Conservation (phyloP, 129 eudicot species). For the Ambrosia trifida region DNA sequence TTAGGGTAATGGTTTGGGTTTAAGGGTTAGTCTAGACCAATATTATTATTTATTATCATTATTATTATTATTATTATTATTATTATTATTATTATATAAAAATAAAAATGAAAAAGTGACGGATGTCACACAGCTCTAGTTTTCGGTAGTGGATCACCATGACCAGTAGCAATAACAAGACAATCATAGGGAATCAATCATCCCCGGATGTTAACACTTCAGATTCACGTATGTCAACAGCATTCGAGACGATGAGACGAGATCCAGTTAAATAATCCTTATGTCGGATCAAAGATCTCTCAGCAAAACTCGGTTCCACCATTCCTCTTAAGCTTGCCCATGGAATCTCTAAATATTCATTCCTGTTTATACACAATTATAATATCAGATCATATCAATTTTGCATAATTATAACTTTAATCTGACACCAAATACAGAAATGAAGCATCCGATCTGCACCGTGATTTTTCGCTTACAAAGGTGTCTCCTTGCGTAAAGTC, state of each 20-base stretch:
- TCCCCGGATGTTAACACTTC: conserved; percentile 64
- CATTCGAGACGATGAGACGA: conserved; percentile 56
- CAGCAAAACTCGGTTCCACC: conserved; percentile 89
- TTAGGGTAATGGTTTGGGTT: too few relatives aligned
- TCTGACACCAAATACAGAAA: neutral
- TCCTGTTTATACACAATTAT: too few relatives aligned
- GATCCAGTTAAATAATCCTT: conserved; percentile 66
- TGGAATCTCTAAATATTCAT: conserved; percentile 86
- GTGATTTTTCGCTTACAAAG: too few relatives aligned
- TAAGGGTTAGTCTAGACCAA: too few relatives aligned
- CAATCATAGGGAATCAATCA: conserved; percentile 62
- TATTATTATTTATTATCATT: too few relatives aligned
- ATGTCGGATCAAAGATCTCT: conserved; percentile 65
- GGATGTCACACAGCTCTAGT: too few relatives aligned
- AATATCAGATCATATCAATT: too few relatives aligned
- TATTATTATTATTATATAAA: too few relatives aligned
- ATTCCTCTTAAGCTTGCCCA: conserved; percentile 86
- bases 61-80: too few relatives aligned
- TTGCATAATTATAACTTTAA: neutral
- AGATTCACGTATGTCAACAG: conserved; percentile 44
- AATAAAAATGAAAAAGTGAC: too few relatives aligned
- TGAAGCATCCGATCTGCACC: too few relatives aligned
- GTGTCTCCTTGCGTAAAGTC: too few relatives aligned
- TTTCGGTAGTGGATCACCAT: conserved; percentile 48
- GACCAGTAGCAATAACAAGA: conserved; percentile 89